phyloP scores from a whole-genome alignment of 1,284 basidiomycete genomes.

The Spongiforma sp. region DNA sequence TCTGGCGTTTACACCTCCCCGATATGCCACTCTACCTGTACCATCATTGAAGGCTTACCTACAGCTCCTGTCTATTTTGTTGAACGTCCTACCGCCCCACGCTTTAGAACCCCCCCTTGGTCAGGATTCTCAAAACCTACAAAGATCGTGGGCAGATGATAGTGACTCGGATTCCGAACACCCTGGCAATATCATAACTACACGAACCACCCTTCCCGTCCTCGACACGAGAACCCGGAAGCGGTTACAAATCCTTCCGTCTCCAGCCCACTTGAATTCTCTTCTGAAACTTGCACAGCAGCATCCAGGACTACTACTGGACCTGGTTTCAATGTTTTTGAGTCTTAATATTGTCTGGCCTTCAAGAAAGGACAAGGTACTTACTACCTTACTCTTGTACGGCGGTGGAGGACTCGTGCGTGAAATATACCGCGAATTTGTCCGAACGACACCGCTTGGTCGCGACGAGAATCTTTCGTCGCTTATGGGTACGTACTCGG shows the following conservation, averaged over 20 bases:
- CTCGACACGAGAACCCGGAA: conserved; percentile 63
- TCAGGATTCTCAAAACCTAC: conserved; percentile 24
- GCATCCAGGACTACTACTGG: conserved; percentile 43
- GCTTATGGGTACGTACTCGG: conserved; percentile 43
- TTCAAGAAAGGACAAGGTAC: conserved; percentile 55
- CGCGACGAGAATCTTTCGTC: conserved; percentile 51
- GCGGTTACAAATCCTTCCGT: conserved; percentile 55
- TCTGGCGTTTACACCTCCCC: conserved; percentile 60
- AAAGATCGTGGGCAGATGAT: conserved; percentile 37
- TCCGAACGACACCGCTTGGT: conserved; percentile 63
- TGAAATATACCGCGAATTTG: conserved; percentile 74
- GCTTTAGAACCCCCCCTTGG: conserved; percentile 52
- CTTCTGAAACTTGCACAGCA: conserved; percentile 49
- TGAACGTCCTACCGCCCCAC: conserved; percentile 58
- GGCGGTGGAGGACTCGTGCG: conserved; percentile 68
- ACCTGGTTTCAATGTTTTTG: conserved; percentile 57
- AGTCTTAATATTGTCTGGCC: conserved; percentile 65
- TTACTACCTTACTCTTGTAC: conserved; percentile 53
- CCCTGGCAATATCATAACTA: conserved; percentile 42
- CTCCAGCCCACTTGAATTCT: conserved; percentile 54
- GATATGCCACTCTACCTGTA: conserved; percentile 52
- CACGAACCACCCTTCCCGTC: conserved; percentile 40
- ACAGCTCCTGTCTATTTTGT: conserved; percentile 51
- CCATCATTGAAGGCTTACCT: conserved; percentile 60
- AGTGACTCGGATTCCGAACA: conserved; percentile 38